Evolutionary conservation across 208 protist species (phyloP).

Genomic region (Herpetomonas samuelpessoai): DNA sequence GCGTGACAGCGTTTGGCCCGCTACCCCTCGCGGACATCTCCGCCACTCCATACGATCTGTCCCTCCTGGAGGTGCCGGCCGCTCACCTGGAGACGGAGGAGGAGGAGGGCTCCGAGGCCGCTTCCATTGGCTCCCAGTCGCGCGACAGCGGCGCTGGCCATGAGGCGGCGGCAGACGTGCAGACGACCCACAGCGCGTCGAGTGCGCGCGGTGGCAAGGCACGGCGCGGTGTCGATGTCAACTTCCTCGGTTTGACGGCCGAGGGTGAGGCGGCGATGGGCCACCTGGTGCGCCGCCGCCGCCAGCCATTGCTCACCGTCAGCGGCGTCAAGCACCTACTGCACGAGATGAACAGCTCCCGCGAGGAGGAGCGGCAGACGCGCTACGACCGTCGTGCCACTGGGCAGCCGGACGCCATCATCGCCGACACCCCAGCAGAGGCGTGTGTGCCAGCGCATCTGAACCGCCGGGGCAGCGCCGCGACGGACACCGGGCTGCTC

Average conservation of each 20-base stretch:
- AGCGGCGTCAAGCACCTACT: conserved; percentile 72
- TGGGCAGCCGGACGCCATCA: background rate
- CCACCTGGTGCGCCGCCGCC: conserved; percentile 55
- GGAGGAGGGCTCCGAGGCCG: background rate
- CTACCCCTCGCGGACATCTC: conserved; percentile 57
- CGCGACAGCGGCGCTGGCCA: background rate
- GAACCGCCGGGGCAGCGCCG: conserved; percentile 25
- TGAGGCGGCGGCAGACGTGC: background rate
- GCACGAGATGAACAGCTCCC: conserved; percentile 42
- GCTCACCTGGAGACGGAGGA: conserved; percentile 15
- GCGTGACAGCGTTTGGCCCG: conserved; percentile 77
- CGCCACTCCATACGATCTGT: conserved; percentile 47
- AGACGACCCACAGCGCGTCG: background rate
- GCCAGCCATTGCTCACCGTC: conserved; percentile 63
- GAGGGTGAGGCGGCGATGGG: conserved; percentile 62
- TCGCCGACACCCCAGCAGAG: background rate
- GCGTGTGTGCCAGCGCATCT: conserved; percentile 15
- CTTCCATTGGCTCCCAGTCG: background rate
- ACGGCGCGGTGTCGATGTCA: conserved; percentile 17
- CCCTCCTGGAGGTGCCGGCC: conserved; percentile 53
- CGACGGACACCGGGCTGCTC: conserved; percentile 35
- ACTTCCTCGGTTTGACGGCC: conserved; percentile 59
- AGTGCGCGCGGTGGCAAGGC: background rate
- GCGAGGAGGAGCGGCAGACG: conserved; percentile 25
- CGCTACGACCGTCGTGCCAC: conserved; percentile 11